Percentiles rank a stretch among this genome's conserved stretches.
These are phyloP conservation scores for Gyrodon tennesseensis DNA, from an alignment of 1,284 basidiomycete species.

Conservation along the genomic window DNA sequence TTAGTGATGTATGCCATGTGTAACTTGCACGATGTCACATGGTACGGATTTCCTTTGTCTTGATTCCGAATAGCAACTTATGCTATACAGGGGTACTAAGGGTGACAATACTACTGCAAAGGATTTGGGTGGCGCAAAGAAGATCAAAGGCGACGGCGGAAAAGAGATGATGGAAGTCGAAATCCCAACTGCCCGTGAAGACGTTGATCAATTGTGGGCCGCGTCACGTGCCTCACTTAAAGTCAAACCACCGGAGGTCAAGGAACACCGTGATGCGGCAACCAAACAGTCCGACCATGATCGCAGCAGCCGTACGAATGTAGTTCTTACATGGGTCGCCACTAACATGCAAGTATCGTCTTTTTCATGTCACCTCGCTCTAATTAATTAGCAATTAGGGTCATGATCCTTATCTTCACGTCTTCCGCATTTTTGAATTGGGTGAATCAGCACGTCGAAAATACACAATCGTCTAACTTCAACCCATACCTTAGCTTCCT, in stretches of 20 bases:
- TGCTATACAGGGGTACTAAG: conserved; percentile 71
- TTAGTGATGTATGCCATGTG: conserved; percentile 88
- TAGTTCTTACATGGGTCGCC: conserved; percentile 82
- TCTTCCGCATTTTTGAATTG: conserved; percentile 70
- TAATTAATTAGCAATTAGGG: conserved; percentile 44
- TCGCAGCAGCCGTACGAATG: conserved; percentile 79
- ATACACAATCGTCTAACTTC: conserved; percentile 56
- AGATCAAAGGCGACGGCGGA: conserved; percentile 77
- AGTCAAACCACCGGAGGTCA: conserved; percentile 64
- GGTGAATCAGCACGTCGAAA: conserved; percentile 56
- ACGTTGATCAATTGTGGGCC: conserved; percentile 83
- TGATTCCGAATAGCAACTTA: conserved; percentile 14
- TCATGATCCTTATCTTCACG: conserved; percentile 81
- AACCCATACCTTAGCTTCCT: conserved; percentile 85
- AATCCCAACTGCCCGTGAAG: conserved; percentile 75
- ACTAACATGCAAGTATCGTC: conserved; percentile 67
- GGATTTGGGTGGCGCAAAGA: conserved; percentile 86
- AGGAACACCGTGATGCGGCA: conserved; percentile 81
- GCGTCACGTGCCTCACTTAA: conserved; percentile 69
- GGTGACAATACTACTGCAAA: conserved; percentile 84
- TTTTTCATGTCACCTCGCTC: conserved; percentile 21
- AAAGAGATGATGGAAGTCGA: conserved; percentile 86
- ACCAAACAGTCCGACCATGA: conserved; percentile 89
- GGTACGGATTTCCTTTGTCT: conserved; percentile 48
- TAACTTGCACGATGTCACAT: conserved; percentile 86